These are phyloP conservation scores for Penicillium corylophilum DNA, from an alignment of 2,329 filamentous ascomycete species.

Conservation along the genomic window DNA sequence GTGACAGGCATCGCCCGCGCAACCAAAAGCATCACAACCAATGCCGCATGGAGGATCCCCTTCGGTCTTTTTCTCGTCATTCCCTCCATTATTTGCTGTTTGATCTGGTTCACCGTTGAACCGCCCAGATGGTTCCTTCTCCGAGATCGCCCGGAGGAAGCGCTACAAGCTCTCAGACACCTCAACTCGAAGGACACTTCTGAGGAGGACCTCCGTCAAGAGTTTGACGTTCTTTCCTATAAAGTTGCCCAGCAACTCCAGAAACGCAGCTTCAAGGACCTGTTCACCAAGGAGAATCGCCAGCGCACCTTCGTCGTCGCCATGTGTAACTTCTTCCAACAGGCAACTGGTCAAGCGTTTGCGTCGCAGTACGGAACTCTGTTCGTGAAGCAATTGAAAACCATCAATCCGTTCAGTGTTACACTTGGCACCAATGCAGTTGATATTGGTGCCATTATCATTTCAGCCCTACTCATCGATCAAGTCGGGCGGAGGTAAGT, in stretches of 20 bases:
- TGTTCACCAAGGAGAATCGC: slow-evolving; percentile 17
- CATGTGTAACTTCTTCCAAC: slow-evolving; percentile 12
- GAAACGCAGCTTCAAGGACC: slow-evolving; percentile 13
- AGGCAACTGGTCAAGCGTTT: slow-evolving; percentile 15
- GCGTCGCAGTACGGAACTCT: slow-evolving; percentile 14
- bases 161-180: slow-evolving; percentile 21
- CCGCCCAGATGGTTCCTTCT: slow-evolving; percentile 33
- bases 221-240: slow-evolving; percentile 1
- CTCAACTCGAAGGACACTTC: slow-evolving; percentile 3
- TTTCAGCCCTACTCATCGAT: slow-evolving; percentile 23
- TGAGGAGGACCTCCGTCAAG: slow-evolving; percentile 5
- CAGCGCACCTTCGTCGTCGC: slow-evolving; percentile 13
- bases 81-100: slow-evolving; percentile 18
- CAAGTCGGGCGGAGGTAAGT: slow-evolving; percentile 10
- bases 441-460: slow-evolving; percentile 10
- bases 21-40: slow-evolving; percentile 21
- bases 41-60: slow-evolving; percentile 33
- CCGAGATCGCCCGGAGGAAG: slow-evolving; percentile 27
- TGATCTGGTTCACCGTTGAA: slow-evolving; percentile 33
- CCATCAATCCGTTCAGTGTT: slow-evolving; percentile 18
- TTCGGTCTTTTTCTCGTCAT: slow-evolving; percentile 22
- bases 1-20: slow-evolving; percentile 20
- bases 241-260: slow-evolving; percentile 10
- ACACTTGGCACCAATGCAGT: slow-evolving; percentile 9
- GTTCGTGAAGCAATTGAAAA: slow-evolving; percentile 12